phyloP scores from a whole-genome alignment of 192 early-diverging fungal genomes.

The Backusella circina region DNA sequence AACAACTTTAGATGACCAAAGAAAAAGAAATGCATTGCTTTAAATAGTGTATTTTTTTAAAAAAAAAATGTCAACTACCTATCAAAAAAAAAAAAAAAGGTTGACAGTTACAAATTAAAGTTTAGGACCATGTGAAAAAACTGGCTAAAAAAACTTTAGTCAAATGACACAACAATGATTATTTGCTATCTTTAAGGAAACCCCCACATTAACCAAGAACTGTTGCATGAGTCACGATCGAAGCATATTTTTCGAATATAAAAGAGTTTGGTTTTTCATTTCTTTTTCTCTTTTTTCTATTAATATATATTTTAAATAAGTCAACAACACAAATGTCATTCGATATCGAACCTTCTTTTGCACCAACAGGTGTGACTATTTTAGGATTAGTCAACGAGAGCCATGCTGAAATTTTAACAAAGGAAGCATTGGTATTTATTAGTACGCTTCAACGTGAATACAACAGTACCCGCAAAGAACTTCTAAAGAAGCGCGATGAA shows the following conservation, averaged over 20 bases:
- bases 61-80: not conserved
- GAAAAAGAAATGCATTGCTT: not conserved
- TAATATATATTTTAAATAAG: not conserved
- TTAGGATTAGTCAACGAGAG: conserved; percentile 59
- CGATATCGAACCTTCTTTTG: conserved; percentile 3
- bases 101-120: not conserved
- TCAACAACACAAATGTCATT: not conserved
- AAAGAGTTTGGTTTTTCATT: not conserved
- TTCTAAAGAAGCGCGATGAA: conserved; percentile 69
- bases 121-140: conserved; percentile 1
- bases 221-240: not conserved
- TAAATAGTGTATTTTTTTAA: not conserved
- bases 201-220: not conserved
- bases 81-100: not conserved
- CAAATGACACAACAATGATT: not conserved
- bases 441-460: conserved; percentile 87
- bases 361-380: conserved; percentile 66
- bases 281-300: not conserved
- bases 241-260: not conserved
- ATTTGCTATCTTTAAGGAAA: not conserved
- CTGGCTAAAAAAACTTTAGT: not conserved
- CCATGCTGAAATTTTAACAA: conserved; percentile 72
- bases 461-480: conserved; percentile 80
- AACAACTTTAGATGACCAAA: not conserved
- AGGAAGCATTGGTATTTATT: conserved; percentile 79